Conservation (phyloP, 2,329 filamentous ascomycete genomes). For the Tolypocladium sp. region DNA sequence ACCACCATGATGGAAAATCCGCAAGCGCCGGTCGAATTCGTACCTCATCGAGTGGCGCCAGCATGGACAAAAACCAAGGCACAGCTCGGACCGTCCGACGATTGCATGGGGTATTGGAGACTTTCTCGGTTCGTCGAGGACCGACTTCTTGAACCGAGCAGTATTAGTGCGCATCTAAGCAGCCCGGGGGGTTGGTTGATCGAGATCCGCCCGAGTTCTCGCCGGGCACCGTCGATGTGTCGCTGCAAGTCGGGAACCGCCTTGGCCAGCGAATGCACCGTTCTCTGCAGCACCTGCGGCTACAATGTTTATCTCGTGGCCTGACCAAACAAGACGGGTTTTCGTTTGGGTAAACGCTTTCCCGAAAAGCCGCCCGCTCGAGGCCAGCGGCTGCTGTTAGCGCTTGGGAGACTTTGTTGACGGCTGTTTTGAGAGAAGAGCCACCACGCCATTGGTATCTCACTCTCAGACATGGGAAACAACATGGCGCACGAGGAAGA, state of each 20-base stretch:
- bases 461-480: not conserved
- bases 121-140: not conserved
- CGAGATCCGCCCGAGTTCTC: not conserved
- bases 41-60: not conserved
- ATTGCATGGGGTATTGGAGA: not conserved
- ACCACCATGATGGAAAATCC: no score
- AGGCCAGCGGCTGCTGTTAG: not conserved
- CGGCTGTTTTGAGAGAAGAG: not conserved
- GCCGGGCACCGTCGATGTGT: not conserved
- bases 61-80: not conserved
- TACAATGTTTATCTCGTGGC: not conserved
- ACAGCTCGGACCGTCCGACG: not conserved
- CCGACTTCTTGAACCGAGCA: not conserved
- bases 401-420: not conserved
- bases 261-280: not conserved
- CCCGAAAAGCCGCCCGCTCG: not conserved
- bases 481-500: not conserved
- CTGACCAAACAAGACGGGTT: not conserved
- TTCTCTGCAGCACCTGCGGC: not conserved
- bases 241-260: not conserved
- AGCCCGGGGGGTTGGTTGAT: not conserved
- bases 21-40: not conserved
- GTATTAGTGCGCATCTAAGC: no score
- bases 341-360: not conserved
- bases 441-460: not conserved